Base-by-base conservation (phyloP, 2,329 filamentous ascomycete species). In the Aspergillus spinulosporus region DNA sequence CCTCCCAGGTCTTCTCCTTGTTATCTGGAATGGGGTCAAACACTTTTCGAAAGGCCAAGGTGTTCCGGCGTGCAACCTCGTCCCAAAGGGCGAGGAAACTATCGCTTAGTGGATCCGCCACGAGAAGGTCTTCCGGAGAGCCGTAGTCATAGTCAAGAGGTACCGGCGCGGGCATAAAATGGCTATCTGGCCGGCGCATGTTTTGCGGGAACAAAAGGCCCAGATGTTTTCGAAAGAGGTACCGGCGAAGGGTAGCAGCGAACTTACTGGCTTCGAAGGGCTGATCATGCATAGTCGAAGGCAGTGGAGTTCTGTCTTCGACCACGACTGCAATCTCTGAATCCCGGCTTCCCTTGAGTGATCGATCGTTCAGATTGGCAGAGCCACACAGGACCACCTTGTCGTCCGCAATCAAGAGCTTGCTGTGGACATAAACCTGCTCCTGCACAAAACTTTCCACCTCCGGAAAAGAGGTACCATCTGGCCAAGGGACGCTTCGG, bases 291-390 rank as follows among this genome's bases (percentile, higher is more conserved):
- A 50, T 42, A 4, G 48, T 42, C n/a, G 48, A 14, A 4, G 21
- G 26, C 11, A 50, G 36, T 2, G 26, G 26, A 1, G 26, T 8
- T 15, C 12, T 42, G 3, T 42, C 36, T 14, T 50, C 48, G n/a
- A 50, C 28, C 2, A 50, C n/a, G 12, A 50, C 21, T 3, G 36
- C 36, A 11, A 50, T 42, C 11, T 50, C 48, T 9, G 48, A 50
- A 26, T 50, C 48, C 2, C 48, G 48, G 7, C 37, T 42, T 14
- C 36, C 34, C n/a, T 50, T 50, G 26, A 50, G 48, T 4, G 48
- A 50, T 6, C 48, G 48, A 26, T 42, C 48, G 14, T 49, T 49
- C 14, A 49, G 26, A n/a, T 49, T 49, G 2, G 47, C 47, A 11
- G 47, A 49, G 31, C 34, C 47, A 29, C 48, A 50, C 26, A 42